These are phyloP conservation scores for Choiromyces venosus DNA, from an alignment of 495 filamentous ascomycete genomes.

Conservation along the genomic window DNA sequence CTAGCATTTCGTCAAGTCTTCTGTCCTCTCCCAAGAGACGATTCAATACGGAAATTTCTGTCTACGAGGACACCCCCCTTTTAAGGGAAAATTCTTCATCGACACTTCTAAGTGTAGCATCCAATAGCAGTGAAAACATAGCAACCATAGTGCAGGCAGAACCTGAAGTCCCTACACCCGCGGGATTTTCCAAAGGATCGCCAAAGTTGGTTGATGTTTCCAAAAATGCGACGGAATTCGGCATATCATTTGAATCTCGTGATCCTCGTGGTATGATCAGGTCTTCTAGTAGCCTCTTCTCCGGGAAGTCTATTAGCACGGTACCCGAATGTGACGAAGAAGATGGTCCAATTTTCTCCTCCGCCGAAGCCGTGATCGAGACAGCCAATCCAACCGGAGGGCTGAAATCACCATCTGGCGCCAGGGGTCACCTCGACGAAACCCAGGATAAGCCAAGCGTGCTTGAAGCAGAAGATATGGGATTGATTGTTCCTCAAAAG, in stretches of 20 bases:
- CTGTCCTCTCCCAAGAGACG: conserved; percentile 6
- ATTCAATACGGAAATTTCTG: background rate
- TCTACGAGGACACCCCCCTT: conserved; percentile 4
- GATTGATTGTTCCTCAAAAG: background rate
- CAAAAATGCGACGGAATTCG: conserved; percentile 4
- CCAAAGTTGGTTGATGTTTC: conserved; percentile 19
- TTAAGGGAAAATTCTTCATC: conserved; percentile 12
- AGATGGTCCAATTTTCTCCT: background rate
- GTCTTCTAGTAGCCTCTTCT: background rate
- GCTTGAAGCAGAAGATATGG: background rate
- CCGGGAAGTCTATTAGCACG: background rate
- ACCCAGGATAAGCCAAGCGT: background rate
- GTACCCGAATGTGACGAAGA: background rate
- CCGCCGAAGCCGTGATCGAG: background rate
- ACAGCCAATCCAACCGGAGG: background rate
- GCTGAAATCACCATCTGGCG: background rate
- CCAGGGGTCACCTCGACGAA: background rate
- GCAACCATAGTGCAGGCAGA: background rate
- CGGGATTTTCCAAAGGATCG: background rate
- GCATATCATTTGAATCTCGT: background rate
- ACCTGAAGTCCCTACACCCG: background rate
- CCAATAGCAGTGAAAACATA: conserved; percentile 15
- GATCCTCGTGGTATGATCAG: background rate
- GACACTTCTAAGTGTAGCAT: conserved; percentile 11
- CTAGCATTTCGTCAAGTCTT: conserved; percentile 13